Evolutionary conservation across 345 rosid species (phyloP).

Genomic region (Ceriops zippeliana): DNA sequence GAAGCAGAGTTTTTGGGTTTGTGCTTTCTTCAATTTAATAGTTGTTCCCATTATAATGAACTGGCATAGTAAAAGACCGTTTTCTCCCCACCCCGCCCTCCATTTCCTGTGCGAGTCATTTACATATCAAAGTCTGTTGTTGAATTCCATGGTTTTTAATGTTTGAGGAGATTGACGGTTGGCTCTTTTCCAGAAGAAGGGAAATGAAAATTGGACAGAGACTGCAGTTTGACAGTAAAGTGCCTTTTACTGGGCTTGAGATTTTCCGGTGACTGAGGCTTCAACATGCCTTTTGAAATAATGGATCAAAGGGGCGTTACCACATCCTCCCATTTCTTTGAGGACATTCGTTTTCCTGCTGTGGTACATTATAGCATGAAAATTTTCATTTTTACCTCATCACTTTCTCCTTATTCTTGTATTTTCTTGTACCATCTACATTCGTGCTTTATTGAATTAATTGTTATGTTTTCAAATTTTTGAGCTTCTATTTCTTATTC

Average conservation of each 20-base stretch:
- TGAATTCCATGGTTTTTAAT: conserved; percentile 4
- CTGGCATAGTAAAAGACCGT: background rate
- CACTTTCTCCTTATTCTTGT: too few species aligned
- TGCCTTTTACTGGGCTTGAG: conserved; percentile 7
- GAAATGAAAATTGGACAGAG: conserved; percentile 21
- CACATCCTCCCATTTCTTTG: conserved; percentile 45
- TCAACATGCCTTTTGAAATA: conserved; percentile 58
- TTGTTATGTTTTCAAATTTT: background rate
- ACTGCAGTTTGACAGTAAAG: conserved; percentile 3
- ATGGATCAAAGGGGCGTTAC: conserved; percentile 56
- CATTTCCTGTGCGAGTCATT: background rate
- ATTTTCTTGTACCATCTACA: too few species aligned
- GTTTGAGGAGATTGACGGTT: conserved; percentile 16
- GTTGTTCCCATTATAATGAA: background rate
- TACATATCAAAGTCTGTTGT: background rate
- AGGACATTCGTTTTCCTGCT: conserved; percentile 37
- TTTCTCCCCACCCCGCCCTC: background rate
- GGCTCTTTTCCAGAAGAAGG: conserved; percentile 27
- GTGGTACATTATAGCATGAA: conserved; percentile 37
- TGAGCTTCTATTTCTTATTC: background rate
- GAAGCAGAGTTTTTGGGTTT: background rate
- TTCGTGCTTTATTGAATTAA: too few species aligned
- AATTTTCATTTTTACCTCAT: too few species aligned
- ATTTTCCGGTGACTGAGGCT: conserved; percentile 19
- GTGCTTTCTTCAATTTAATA: conserved; percentile 3